Evolutionary conservation across 352 stramenopile genomes (phyloP), one percentile per base, ranked within the genome.

Genomic region (Phytophthora meadii): DNA sequence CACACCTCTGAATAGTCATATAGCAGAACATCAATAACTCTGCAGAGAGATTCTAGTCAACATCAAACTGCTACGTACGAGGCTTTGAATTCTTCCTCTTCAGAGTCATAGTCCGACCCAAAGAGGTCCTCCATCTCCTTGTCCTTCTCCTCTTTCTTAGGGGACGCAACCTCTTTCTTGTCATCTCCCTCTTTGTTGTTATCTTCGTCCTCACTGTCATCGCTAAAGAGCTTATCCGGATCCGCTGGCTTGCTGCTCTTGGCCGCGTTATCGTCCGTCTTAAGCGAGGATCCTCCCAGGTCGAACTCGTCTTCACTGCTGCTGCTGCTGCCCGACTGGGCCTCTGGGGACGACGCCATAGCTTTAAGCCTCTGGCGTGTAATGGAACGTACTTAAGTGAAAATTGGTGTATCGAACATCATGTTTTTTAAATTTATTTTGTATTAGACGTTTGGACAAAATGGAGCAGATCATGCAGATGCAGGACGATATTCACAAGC

Each of bases 391-490:
- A 36, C 30, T 36, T 36, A 36, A 36, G 30, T 36, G 30, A 36
- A 36, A 4, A 2, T 4, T 44, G 4, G 37, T 44, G 37, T 44
- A 5, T 7, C 0, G 14, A n/a, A 44, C 37, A 44, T 19, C 27
- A 44, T 2, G 19, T 9, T 14, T 36, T 7, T 22, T 22, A 2
- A 22, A 22, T 22, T 22, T 2, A 49, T 28, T 32, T 48, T 53
- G 17, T 24, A 22, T 14, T 42, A 5, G 5, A 22, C n/a, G 5
- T 10, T 40, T 54, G 15, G 17, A 9, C 5, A 74, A 36, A 4
- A 95, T 95, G 87, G 88, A 95, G 79, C 82, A 90, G 75, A 94
- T 94, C 68, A 91, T 93, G 88, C 88, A 93, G 68, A 93, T 95
- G 85, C 88, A 94, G 78, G 88, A 95, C 72, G 88, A 95, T 64